phyloP scores from a whole-genome alignment of 371 early-diverging fungal genomes.

The Blakeslea trispora region DNA sequence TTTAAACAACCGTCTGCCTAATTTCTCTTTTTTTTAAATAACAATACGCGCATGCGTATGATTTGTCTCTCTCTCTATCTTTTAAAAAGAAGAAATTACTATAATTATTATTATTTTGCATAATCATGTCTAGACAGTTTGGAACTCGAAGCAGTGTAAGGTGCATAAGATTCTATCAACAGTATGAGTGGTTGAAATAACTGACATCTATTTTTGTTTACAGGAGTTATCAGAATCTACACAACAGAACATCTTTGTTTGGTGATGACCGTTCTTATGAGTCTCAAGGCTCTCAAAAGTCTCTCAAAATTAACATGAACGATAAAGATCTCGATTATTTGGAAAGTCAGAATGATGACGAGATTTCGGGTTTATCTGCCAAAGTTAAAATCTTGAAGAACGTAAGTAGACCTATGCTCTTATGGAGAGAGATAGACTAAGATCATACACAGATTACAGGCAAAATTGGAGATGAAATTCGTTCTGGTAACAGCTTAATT shows the following conservation, averaged over 20 bases:
- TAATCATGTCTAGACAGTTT: slow-evolving; percentile 43
- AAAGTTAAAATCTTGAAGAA: slow-evolving; percentile 51
- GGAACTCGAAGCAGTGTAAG: slow-evolving; percentile 43
- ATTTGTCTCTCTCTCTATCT: slow-evolving; percentile 3
- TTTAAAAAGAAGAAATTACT: too few relatives aligned
- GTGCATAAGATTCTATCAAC: slow-evolving; percentile 12
- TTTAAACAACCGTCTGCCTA: too few relatives aligned
- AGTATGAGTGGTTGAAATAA: too few relatives aligned
- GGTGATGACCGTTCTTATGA: slow-evolving; percentile 28
- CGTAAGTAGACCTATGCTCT: too few relatives aligned
- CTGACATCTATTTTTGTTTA: too few relatives aligned
- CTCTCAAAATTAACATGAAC: slow-evolving; percentile 39
- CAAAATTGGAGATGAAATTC: slow-evolving; percentile 55
- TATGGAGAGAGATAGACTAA: not conserved
- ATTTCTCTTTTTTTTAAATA: too few relatives aligned
- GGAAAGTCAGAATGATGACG: slow-evolving; percentile 54
- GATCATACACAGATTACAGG: slow-evolving; percentile 41
- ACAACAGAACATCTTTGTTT: slow-evolving; percentile 45
- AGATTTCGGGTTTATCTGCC: slow-evolving; percentile 48
- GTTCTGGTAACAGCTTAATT: slow-evolving; percentile 46
- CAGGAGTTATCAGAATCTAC: slow-evolving; percentile 51
- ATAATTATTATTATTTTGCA: slow-evolving; percentile 1
- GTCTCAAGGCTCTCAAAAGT: slow-evolving; percentile 18
- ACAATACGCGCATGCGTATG: too few relatives aligned
- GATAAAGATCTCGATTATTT: slow-evolving; percentile 50